Conservation (phyloP, 2,329 filamentous ascomycete species). For the Botrytis aclada region DNA sequence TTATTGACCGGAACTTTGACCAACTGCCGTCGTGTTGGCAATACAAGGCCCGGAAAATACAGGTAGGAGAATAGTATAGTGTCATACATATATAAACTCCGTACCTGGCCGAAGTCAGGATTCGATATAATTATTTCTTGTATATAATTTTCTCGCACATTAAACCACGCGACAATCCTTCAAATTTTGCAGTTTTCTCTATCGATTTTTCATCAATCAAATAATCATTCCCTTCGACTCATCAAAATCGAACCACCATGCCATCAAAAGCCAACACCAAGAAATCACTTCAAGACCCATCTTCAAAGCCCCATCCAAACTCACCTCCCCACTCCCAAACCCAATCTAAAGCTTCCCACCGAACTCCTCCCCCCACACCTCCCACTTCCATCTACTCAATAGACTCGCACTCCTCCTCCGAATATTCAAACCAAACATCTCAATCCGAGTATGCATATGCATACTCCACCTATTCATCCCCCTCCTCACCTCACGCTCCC, state of each 20-base stretch:
- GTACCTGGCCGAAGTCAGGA: background rate
- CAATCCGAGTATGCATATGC: background rate
- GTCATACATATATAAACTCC: background rate
- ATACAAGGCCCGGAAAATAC: background rate
- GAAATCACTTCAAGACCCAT: background rate
- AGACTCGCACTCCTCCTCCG: background rate
- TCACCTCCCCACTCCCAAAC: background rate
- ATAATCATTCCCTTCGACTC: fast-evolving
- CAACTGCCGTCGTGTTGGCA: background rate
- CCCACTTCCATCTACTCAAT: background rate
- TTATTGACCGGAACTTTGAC: background rate
- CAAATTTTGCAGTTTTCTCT: background rate
- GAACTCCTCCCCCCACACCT: background rate
- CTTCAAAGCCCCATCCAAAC: background rate
- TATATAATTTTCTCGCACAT: background rate
- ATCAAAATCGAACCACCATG: background rate
- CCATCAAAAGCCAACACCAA: background rate
- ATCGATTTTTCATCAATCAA: background rate
- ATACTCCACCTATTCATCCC: background rate
- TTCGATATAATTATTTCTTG: background rate
- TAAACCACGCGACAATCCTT: background rate
- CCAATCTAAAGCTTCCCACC: background rate
- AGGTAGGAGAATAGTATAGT: background rate
- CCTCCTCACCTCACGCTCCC: background rate
- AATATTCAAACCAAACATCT: background rate